These are phyloP conservation scores for Aechmea fasciata DNA, from an alignment of 176 grass and related monocot species.

Conservation along the genomic window DNA sequence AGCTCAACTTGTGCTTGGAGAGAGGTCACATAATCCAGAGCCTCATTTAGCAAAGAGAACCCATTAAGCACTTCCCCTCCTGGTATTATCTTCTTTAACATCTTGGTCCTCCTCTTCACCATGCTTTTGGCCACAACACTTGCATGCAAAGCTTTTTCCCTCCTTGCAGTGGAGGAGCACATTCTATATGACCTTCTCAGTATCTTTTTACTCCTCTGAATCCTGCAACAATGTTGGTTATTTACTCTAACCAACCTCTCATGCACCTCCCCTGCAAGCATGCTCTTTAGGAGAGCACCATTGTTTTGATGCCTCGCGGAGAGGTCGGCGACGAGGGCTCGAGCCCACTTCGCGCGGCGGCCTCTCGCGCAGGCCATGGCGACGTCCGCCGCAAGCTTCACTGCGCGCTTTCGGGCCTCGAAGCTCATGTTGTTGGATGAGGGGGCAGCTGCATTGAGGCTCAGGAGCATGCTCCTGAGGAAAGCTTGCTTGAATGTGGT, in stretches of 20 bases:
- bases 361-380: constrained; percentile 18
- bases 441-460: not conserved
- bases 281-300: not conserved
- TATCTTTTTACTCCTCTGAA: constrained; percentile 4
- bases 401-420: constrained; percentile 4
- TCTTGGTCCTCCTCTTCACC: constrained; percentile 36
- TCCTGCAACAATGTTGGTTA: not conserved
- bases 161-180: not conserved
- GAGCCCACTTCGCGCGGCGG: not conserved
- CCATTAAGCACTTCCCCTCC: constrained; percentile 36
- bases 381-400: constrained; percentile 9
- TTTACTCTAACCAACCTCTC: not conserved
- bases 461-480: constrained; percentile 4
- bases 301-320: not conserved
- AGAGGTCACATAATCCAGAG: constrained; percentile 54
- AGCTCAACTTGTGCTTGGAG: constrained; percentile 57
- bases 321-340: constrained; percentile 2
- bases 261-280: constrained; percentile 7
- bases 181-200: not conserved
- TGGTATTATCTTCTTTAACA: constrained; percentile 52
- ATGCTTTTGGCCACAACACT: constrained; percentile 30
- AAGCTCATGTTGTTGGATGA: not conserved
- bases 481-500: constrained; percentile 8
- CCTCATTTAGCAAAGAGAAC: constrained; percentile 38
- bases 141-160: constrained; percentile 1